Evolutionary conservation across 2,329 filamentous ascomycete species (phyloP), one percentile per base, ranked within the genome.

Genomic region (Laburnicola sp.): DNA sequence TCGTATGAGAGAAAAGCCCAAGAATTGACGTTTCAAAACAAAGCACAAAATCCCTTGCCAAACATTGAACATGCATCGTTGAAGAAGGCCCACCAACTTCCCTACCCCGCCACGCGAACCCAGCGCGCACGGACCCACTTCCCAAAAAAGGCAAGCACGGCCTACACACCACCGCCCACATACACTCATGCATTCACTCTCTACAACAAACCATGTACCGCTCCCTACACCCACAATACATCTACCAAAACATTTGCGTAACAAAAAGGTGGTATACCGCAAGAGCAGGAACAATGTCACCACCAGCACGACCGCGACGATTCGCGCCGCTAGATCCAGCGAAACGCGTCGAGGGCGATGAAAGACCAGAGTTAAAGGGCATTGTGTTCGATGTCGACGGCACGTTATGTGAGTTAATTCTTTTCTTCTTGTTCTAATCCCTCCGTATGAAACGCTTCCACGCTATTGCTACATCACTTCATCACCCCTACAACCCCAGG

Each of bases 341-440:
- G 21, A 59, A 63, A 53, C 47, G 45, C 39, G 52, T 46, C 21
- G 55, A 61, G 21, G 58, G 68, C 45, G 55, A 72, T 53, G 72
- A 67, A 41, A 72, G 73, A 16, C 78, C 80, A 36, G 64, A 62
- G 27, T 64, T 86, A 50, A 78, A 79, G 62, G 84, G 84, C 2
- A 79, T 86, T 25, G 78, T 97, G 10, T 97, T 97, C 74, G 93
- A 99, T 75, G 89, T 99, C 57, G 93, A 99, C 73, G 93, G 93
- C 3, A 99, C 93, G 25, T 75, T 97, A 53, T 97, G 92, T 95
- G 75, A 76, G 86, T 78, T 22, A 34, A 10, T 45, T 44, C 5
- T 6, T 4, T 37, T 5, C 9, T 37, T 5, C 16, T 45, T 5
- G 11, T 9, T 8, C 28, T n/a, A n/a, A n/a, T n/a, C n/a, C n/a